Evolutionary conservation across 2,329 filamentous ascomycete species (phyloP).

Genomic region (Leptographium wingfieldii): DNA sequence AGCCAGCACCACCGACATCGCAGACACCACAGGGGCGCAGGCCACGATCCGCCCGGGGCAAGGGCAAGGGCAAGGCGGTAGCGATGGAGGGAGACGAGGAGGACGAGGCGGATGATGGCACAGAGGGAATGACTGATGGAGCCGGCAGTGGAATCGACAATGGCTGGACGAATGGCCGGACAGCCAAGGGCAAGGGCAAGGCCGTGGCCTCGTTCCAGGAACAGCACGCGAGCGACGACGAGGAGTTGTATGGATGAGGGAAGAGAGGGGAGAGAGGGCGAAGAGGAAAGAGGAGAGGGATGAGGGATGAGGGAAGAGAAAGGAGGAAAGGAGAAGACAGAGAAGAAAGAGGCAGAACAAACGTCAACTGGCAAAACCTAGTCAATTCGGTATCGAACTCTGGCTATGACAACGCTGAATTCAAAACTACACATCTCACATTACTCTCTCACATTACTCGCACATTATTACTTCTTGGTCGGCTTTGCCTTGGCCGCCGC

Average conservation of each 20-base stretch:
- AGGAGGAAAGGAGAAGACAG: not conserved
- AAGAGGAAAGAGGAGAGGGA: not conserved
- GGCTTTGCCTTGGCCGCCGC: not conserved
- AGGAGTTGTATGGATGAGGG: constrained; percentile 36
- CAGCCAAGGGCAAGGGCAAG: constrained; percentile 26
- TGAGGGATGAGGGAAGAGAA: not conserved
- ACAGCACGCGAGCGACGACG: constrained; percentile 43
- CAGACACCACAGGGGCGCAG: not conserved
- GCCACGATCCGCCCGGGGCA: constrained; percentile 5
- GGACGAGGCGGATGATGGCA: constrained; percentile 13
- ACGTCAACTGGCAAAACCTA: too few relatives aligned
- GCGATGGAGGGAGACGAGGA: constrained; percentile 21
- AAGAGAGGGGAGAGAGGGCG: not conserved
- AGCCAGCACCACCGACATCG: not conserved
- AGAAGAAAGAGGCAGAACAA: not conserved
- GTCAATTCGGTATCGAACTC: too few relatives aligned
- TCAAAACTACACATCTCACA: too few relatives aligned
- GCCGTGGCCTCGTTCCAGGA: constrained; percentile 37
- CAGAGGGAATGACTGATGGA: not conserved
- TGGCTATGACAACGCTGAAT: too few relatives aligned
- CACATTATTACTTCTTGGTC: not conserved
- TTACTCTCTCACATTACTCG: not conserved
- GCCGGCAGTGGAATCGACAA: not conserved
- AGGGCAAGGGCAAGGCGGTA: constrained; percentile 22
- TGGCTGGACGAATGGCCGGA: not conserved